Conservation (phyloP, 257 asterid species). For the Phtheirospermum japonicum region DNA sequence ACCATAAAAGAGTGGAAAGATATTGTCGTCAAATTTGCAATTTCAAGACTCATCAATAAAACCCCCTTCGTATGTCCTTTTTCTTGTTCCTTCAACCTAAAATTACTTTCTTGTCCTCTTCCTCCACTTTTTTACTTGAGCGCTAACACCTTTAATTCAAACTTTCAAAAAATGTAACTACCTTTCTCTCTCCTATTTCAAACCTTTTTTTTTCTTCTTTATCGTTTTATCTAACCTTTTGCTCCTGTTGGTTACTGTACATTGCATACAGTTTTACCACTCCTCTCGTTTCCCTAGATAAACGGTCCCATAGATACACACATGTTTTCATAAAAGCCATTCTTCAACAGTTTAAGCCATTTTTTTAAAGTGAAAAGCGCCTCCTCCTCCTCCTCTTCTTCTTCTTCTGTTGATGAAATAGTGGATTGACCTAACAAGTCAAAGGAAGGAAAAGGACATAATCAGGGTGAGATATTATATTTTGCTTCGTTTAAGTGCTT, state of each 20-base stretch:
- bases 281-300: too few species aligned
- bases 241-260: constrained; percentile 23
- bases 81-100: constrained; percentile 21
- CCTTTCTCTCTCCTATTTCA: constrained; percentile 9
- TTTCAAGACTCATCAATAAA: constrained; percentile 30
- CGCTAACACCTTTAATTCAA: constrained; percentile 40
- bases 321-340: too few species aligned
- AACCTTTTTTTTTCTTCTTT: not conserved
- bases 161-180: constrained; percentile 30
- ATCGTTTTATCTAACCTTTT: not conserved
- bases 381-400: constrained; percentile 23
- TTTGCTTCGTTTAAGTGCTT: too few species aligned
- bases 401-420: too few species aligned
- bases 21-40: constrained; percentile 37
- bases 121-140: constrained; percentile 8
- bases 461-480: too few species aligned
- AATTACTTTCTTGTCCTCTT: constrained; percentile 41
- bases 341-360: too few species aligned
- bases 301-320: too few species aligned
- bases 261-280: constrained; percentile 33
- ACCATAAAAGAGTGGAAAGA: constrained; percentile 16
- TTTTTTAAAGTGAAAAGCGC: too few species aligned
- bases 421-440: too few species aligned
- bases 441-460: too few species aligned
- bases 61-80: constrained; percentile 12